Evolutionary conservation across 2,329 filamentous ascomycete species (phyloP), one percentile per base, ranked within the genome.

Genomic region (Apiospora kogelbergensis): DNA sequence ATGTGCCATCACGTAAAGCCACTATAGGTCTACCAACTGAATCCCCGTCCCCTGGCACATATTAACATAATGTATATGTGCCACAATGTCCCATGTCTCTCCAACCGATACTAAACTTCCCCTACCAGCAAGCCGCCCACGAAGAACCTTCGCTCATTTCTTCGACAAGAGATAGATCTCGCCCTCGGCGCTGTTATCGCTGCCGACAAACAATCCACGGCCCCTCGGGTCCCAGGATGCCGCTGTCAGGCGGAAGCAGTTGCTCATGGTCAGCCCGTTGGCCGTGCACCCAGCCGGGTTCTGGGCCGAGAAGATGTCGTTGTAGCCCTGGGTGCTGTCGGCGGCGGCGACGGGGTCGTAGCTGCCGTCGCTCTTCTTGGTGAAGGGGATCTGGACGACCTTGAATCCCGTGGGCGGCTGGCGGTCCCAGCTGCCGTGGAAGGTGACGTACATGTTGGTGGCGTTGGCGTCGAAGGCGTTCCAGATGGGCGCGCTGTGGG

Each of bases 401-500:
- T 80, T 80, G 74, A 81, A 82, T 1, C 81, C 81, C 20, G 76
- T 76, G 1, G 81, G 78, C 3, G 74, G 74, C 22, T 76, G 74
- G 26, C 80, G 76, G 73, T 81, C 79, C 87, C 89, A 90, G 69
- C 84, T 87, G 2, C 89, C 89, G 76, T 90, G 89, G 74, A 90
- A 88, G 0, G 87, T 83, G 37, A 90, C 81, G 82, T 86, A 90
- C 41, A 87, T 84, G 40, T 83, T 85, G 44, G 82, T 84, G 45
- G 81, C 82, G 37, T 72, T 69, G 40, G 79, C 75, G 73, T 90
- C 87, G 79, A 90, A 90, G 68, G 86, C 84, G 75, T 89, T 85
- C 72, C 89, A 88, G 42, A 90, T 80, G 5, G 89, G 89, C 2
- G 89, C 89, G 79, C 83, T 87, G 72, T 91, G 89, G 1, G 88